Percentiles rank a stretch among this genome's conserved stretches.
These are phyloP conservation scores for Rubroboletus satanas DNA, from an alignment of 768 basidiomycete genomes.

Conservation along the genomic window DNA sequence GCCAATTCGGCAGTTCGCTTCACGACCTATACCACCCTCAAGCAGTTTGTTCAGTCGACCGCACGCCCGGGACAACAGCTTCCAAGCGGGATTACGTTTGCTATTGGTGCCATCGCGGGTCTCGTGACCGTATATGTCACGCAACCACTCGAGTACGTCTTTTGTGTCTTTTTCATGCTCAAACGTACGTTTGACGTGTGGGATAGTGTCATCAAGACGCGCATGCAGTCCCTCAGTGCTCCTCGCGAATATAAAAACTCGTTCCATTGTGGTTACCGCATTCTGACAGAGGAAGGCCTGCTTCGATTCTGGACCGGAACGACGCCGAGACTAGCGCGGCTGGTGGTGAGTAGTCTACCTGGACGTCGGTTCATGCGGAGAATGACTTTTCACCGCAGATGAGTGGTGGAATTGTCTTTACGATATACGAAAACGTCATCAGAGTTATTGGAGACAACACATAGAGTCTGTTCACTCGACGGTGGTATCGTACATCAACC, in stretches of 20 bases:
- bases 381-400: slow-evolving; percentile 44
- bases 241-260: slow-evolving; percentile 84
- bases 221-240: slow-evolving; percentile 93
- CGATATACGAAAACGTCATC: slow-evolving; percentile 84
- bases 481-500: neutral
- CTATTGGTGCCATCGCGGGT: slow-evolving; percentile 89
- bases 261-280: slow-evolving; percentile 93
- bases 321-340: slow-evolving; percentile 78
- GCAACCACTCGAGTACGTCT: slow-evolving; percentile 74
- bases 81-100: slow-evolving; percentile 88
- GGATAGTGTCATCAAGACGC: slow-evolving; percentile 88
- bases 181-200: neutral
- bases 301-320: slow-evolving; percentile 96
- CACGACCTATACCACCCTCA: slow-evolving; percentile 91
- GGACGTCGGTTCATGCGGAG: neutral
- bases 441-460: slow-evolving; percentile 37
- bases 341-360: slow-evolving; percentile 58
- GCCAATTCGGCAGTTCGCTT: slow-evolving; percentile 97
- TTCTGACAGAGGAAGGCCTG: slow-evolving; percentile 90
- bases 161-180: neutral
- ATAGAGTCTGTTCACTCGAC: neutral
- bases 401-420: slow-evolving; percentile 91
- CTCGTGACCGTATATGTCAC: slow-evolving; percentile 92
- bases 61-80: slow-evolving; percentile 79
- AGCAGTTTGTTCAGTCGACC: slow-evolving; percentile 87